Conservation (phyloP, 345 rosid genomes). For the Eucalyptus curtisii region DNA sequence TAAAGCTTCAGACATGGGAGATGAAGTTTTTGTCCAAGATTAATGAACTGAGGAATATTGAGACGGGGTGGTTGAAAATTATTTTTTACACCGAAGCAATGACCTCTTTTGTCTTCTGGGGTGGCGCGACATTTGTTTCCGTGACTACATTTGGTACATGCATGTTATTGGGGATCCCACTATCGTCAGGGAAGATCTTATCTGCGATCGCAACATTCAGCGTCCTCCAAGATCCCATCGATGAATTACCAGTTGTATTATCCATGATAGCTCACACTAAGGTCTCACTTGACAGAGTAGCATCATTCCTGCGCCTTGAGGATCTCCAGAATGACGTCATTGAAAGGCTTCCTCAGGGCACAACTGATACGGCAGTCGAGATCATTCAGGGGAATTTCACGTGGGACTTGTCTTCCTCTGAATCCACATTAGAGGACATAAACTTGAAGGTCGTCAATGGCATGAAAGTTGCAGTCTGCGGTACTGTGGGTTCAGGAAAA, state of each 20-base stretch:
- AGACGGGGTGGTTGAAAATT: constrained; percentile 49
- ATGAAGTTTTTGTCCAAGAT: constrained; percentile 64
- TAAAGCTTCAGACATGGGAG: constrained; percentile 76
- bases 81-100: constrained; percentile 30
- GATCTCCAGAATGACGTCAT: constrained; percentile 36
- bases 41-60: constrained; percentile 23
- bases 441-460: constrained; percentile 33
- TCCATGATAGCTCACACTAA: constrained; percentile 53
- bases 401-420: constrained; percentile 37
- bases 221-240: constrained; percentile 54
- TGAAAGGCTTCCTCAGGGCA: constrained; percentile 28
- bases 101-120: constrained; percentile 48
- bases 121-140: constrained; percentile 48
- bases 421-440: constrained; percentile 39
- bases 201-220: constrained; percentile 66
- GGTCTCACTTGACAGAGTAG: constrained; percentile 62
- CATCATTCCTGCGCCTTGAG: constrained; percentile 42
- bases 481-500: constrained; percentile 74
- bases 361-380: constrained; percentile 33
- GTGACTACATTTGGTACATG: constrained; percentile 52
- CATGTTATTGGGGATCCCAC: constrained; percentile 42
- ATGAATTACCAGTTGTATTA: constrained; percentile 44
- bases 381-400: constrained; percentile 39
- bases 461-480: constrained; percentile 73
- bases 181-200: constrained; percentile 62